Conservation (phyloP, 140 eudicot genomes). For the Ambrosia hybrid region DNA sequence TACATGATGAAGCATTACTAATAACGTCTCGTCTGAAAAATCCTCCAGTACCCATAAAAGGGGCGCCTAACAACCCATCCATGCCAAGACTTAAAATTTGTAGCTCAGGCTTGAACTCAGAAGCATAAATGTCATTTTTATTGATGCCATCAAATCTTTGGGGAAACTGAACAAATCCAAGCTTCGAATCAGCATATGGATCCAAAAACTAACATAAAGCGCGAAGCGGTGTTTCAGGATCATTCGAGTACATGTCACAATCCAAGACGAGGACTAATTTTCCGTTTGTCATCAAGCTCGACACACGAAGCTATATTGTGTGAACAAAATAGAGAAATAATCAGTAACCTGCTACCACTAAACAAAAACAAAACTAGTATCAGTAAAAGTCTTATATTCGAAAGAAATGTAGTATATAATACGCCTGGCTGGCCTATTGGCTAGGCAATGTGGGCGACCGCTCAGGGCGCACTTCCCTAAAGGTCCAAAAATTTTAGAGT, state of each 20-base stretch:
- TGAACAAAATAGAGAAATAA: background rate
- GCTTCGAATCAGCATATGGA: slow-evolving; percentile 38
- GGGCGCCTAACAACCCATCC: slow-evolving; percentile 60
- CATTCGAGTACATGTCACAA: slow-evolving; percentile 76
- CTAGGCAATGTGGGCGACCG: too few relatives aligned
- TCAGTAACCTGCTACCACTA: background rate
- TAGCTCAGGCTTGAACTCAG: slow-evolving; percentile 38
- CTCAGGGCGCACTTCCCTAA: too few relatives aligned
- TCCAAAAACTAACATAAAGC: slow-evolving; percentile 58
- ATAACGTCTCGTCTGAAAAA: slow-evolving; percentile 52
- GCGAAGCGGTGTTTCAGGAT: slow-evolving; percentile 58
- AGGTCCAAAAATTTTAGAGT: too few relatives aligned
- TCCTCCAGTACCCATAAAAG: slow-evolving; percentile 65
- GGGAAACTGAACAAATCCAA: slow-evolving; percentile 75
- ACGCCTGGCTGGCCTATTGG: too few relatives aligned
- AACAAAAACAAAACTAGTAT: too few relatives aligned
- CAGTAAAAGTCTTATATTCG: too few relatives aligned
- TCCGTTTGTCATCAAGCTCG: slow-evolving; percentile 61
- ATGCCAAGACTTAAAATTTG: slow-evolving; percentile 46
- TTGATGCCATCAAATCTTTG: slow-evolving; percentile 47
- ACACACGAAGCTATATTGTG: slow-evolving; percentile 47
- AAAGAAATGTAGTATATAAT: too few relatives aligned
- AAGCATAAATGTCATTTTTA: slow-evolving; percentile 50
- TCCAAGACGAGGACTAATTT: slow-evolving; percentile 55
- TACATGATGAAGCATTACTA: slow-evolving; percentile 30